Base-by-base conservation (phyloP, 2,329 filamentous ascomycete genomes). In the Sarocladium brachiariae region DNA sequence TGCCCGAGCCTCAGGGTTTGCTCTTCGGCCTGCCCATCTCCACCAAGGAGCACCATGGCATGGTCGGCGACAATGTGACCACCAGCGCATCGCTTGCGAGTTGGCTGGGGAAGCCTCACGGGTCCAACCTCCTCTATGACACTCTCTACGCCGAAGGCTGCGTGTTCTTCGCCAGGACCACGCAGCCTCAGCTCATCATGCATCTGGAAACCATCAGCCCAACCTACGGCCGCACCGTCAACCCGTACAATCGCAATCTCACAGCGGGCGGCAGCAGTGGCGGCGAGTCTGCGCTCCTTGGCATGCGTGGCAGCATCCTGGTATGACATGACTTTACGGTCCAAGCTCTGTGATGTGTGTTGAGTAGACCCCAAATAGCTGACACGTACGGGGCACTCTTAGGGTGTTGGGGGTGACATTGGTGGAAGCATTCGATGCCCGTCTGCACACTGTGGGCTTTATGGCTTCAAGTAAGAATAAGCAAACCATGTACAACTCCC, bases 151-250 rank as follows among this genome's bases (percentile, higher is more conserved):
- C 57, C 0, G 56, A 66, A 34, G 63, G 63, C n/a, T 60, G 73
- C 77, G 2, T 84, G 14, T 54, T 61, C n/a, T 82, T 84, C 58
- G 77, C 79, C 52, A 86, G 87, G 62, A 87, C 85, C 0, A 87
- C 85, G 51, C 74, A 86, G 5, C 83, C 84, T 0, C 78, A 81
- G 56, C 74, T 71, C 0, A 66, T 81, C 48, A 73, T 71, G 62
- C 70, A 72, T 14, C 61, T 83, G 34, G 83, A 87, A 59, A 78
- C 74, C 3, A 72, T 76, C 35, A 85, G 83, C 57, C 84, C 87
- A 55, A 63, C 84, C 18, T 81, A 78, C 52, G 83, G 82, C 2
- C 73, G 78, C 31, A 80, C 78, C 0, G 65, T 85, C 3, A 86
- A 86, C 58, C 84, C 85, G 0, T 69, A 75, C 51, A 85, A 85